A percentile compares a stretch with the other conserved stretches of the same genome.
These are phyloP conservation scores for Rosa chinensis DNA, from an alignment of 306 rosid genomes.

Conservation along the genomic window DNA sequence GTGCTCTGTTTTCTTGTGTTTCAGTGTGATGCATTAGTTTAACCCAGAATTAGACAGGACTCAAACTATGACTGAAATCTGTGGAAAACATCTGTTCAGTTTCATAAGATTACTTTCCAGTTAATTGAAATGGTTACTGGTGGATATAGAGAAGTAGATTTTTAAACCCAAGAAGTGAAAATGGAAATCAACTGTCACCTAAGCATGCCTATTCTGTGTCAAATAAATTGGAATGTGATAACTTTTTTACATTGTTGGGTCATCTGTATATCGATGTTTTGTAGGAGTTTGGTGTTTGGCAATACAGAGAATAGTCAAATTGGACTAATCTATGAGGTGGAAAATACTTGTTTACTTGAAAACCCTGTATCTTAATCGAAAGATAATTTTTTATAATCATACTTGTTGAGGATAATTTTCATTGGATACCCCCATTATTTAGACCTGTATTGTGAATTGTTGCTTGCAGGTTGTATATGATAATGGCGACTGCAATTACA, in stretches of 20 bases:
- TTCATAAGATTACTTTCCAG: not conserved
- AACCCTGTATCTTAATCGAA: not conserved
- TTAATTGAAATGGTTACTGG: not conserved
- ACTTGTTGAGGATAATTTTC: not conserved
- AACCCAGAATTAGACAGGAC: not conserved
- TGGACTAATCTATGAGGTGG: not conserved
- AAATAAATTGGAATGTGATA: too few species aligned
- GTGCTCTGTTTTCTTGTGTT: too few species aligned
- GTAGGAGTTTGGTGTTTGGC: not conserved
- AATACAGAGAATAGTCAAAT: not conserved
- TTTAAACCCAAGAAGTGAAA: not conserved
- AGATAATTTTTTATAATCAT: not conserved
- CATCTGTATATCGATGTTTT: not conserved
- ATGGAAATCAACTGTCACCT: not conserved
- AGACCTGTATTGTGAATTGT: not conserved
- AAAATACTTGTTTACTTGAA: not conserved
- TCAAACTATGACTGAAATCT: not conserved
- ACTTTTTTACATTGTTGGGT: not conserved
- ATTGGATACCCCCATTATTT: not conserved
- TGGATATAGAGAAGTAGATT: not conserved
- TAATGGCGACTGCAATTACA: conserved; percentile 35
- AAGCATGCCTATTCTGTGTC: not conserved
- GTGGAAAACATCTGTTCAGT: not conserved
- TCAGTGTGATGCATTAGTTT: not conserved
- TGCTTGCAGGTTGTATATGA: conserved; percentile 26